Evolutionary conservation across 2,329 filamentous ascomycete species (phyloP).

Genomic region (Paramyrothecium roridum): DNA sequence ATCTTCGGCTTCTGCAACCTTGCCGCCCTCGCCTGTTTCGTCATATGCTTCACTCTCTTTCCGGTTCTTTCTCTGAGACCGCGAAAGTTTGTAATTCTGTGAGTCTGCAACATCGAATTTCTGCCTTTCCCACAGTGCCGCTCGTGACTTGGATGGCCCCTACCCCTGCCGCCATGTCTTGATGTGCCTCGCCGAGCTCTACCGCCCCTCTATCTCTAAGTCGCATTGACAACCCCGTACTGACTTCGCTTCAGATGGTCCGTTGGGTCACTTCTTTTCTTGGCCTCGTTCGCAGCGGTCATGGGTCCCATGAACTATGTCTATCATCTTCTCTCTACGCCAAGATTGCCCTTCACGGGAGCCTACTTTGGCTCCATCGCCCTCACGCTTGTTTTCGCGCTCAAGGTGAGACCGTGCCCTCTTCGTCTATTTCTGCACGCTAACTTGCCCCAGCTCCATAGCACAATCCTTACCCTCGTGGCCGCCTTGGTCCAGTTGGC

Average conservation of each 20-base stretch:
- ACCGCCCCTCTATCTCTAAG: constrained; percentile 1
- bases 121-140: constrained; percentile 6
- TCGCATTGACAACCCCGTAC: constrained; percentile 11
- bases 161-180: background rate
- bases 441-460: constrained; percentile 63
- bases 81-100: constrained; percentile 95
- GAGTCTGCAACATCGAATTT: constrained; percentile 48
- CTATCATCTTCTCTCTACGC: constrained; percentile 78
- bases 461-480: constrained; percentile 78
- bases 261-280: constrained; percentile 84
- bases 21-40: constrained; percentile 85
- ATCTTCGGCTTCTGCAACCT: constrained; percentile 90
- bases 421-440: background rate
- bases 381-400: constrained; percentile 85
- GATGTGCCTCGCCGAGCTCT: background rate
- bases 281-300: constrained; percentile 88
- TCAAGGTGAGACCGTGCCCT: constrained; percentile 69
- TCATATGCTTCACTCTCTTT: constrained; percentile 88
- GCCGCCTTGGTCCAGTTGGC: constrained; percentile 81
- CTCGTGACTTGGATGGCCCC: constrained; percentile 4
- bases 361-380: constrained; percentile 93
- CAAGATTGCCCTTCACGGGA: constrained; percentile 86
- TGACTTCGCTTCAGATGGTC: constrained; percentile 70
- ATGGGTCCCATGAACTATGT: constrained; percentile 86
- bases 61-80: constrained; percentile 77